phyloP scores from a whole-genome alignment of 108 stramenopile species.

The Poteriospumella lacustris region DNA sequence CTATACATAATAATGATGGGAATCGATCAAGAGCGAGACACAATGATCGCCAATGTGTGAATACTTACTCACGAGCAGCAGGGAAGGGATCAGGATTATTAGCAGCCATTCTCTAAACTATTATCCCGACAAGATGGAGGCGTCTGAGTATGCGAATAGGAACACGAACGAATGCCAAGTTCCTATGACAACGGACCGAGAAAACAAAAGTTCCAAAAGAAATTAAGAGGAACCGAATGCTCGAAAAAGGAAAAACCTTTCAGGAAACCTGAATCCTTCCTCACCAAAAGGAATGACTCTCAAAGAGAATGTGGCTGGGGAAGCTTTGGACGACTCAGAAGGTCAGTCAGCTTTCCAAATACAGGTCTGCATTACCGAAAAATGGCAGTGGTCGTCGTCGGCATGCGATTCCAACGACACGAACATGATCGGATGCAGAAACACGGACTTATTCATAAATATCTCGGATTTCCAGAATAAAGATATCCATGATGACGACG shows the following conservation, averaged over 20 bases:
- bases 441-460: too few species aligned
- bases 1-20: not conserved
- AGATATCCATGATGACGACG: too few species aligned
- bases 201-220: not conserved
- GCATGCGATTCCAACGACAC: too few species aligned
- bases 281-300: not conserved
- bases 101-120: too few species aligned
- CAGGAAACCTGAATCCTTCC: not conserved
- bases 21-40: not conserved
- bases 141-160: not conserved
- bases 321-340: not conserved
- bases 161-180: not conserved
- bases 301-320: not conserved
- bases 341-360: not conserved
- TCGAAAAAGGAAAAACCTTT: not conserved
- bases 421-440: too few species aligned
- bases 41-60: not conserved
- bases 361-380: not conserved
- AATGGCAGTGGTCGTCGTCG: not conserved
- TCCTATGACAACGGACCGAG: not conserved
- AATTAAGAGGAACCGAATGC: not conserved
- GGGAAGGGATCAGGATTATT: not conserved
- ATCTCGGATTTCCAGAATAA: too few species aligned
- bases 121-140: not conserved
- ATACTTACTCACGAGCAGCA: not conserved